A percentile compares a stretch with the other conserved stretches of the same genome.
Evolutionary conservation across 495 filamentous ascomycete genomes (phyloP).

Genomic region (Paragyromitra xinjiangensis): DNA sequence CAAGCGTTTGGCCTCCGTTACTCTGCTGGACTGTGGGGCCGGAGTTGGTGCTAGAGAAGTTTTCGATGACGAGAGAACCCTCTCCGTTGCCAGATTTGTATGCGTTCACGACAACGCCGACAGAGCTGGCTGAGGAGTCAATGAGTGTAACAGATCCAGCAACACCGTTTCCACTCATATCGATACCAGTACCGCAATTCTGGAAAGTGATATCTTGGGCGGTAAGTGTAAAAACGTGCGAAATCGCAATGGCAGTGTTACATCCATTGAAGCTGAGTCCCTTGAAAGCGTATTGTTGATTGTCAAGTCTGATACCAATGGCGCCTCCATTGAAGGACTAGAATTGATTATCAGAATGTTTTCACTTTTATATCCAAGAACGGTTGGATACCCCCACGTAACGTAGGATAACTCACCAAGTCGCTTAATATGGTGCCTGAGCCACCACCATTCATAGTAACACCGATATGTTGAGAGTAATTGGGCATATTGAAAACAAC

Average conservation of each 20-base stretch:
- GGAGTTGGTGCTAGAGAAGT: slow-evolving; percentile 65
- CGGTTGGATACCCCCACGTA: neutral
- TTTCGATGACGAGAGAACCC: slow-evolving; percentile 69
- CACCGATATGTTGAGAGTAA: slow-evolving; percentile 68
- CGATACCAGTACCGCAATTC: slow-evolving; percentile 70
- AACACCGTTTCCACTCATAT: slow-evolving; percentile 66
- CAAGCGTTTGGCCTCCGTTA: slow-evolving; percentile 61
- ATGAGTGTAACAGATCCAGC: slow-evolving; percentile 66
- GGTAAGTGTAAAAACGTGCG: slow-evolving; percentile 68
- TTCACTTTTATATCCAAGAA: neutral
- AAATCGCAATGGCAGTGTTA: slow-evolving; percentile 69
- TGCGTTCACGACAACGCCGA: slow-evolving; percentile 65
- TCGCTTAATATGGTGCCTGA: slow-evolving; percentile 54
- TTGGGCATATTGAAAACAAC: slow-evolving; percentile 75
- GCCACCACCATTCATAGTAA: slow-evolving; percentile 77
- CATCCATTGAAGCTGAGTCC: slow-evolving; percentile 73
- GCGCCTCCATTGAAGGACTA: slow-evolving; percentile 76
- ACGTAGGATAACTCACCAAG: slow-evolving; percentile 59
- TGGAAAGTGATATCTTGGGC: slow-evolving; percentile 67
- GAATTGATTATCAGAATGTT: slow-evolving; percentile 13
- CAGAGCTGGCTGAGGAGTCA: slow-evolving; percentile 63
- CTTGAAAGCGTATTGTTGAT: slow-evolving; percentile 83
- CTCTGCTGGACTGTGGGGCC: slow-evolving; percentile 67
- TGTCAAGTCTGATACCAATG: slow-evolving; percentile 71
- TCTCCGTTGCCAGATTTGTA: slow-evolving; percentile 74